Base-by-base conservation (phyloP, 2,329 filamentous ascomycete genomes). In the Metarhizium robertsii region DNA sequence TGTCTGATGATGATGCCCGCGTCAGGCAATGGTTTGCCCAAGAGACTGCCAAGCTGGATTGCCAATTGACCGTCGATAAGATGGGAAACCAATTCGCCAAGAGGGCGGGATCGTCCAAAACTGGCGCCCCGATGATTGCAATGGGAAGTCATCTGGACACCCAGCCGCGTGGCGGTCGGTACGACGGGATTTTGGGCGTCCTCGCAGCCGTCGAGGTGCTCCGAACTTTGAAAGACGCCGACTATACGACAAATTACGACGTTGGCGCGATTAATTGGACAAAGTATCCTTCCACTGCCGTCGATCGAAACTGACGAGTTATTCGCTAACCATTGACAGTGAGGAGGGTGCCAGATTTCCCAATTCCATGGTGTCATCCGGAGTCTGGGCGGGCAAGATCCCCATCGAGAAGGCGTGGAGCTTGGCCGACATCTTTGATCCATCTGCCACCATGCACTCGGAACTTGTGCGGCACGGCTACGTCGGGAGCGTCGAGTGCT, bases 341-440 rank as follows among this genome's bases (percentile, higher is more conserved):
- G 89, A 94, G 71, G 90, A 94, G 71, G 88, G 88, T 4, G 88
- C 88, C 1, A 79, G 88, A 0, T 92, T 92, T 60, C 87, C 88
- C 1, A 83, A 84, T 55, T 87, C 83, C 36, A 91, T 90, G 83
- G 73, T 87, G n/a, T 75, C 84, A 0, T 90, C 87, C 0, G 88
- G 86, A 1, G 88, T 92, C 18, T 92, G 88, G 88, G 83, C 87
- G 0, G 86, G 79, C 48, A 74, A 75, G 6, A 85, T 91, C 11
- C 72, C 85, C 0, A 71, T 89, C 1, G 76, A 85, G 25, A 61
- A 62, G 10, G 87, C 86, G 16, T 85, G 84, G 69, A 75, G 73
- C 50, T 75, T 89, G 82, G 5, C 83, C 87, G 77, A 85, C 79
- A 61, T 65, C 43, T 62, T 61, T 77, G 55, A 63, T 30, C 53